A percentile compares a stretch with the other conserved stretches of the same genome.
These are phyloP conservation scores for Geoglossum glabrum DNA, from an alignment of 495 filamentous ascomycete genomes.

Conservation along the genomic window DNA sequence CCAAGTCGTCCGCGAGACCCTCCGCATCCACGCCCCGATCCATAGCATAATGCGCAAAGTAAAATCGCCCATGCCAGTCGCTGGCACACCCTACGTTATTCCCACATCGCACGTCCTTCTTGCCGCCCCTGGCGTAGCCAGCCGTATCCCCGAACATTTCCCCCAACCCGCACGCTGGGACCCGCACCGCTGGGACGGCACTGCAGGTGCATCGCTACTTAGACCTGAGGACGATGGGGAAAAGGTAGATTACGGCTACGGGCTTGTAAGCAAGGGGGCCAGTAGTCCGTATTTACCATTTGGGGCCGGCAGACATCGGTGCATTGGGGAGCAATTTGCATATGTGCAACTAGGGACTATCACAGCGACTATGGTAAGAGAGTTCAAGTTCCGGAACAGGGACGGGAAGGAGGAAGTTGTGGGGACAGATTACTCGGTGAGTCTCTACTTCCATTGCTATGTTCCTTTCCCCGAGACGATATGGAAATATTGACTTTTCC, in stretches of 20 bases:
- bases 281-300: slow-evolving; percentile 82
- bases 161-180: slow-evolving; percentile 66
- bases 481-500: background rate
- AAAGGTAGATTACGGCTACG: slow-evolving; percentile 76
- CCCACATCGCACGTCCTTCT: slow-evolving; percentile 28
- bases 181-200: slow-evolving; percentile 62
- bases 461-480: background rate
- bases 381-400: slow-evolving; percentile 53
- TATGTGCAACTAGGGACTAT: slow-evolving; percentile 82
- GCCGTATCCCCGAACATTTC: slow-evolving; percentile 52
- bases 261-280: slow-evolving; percentile 74
- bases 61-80: slow-evolving; percentile 34
- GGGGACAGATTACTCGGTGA: slow-evolving; percentile 57
- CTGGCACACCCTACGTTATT: slow-evolving; percentile 26
- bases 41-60: slow-evolving; percentile 42
- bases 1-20: slow-evolving; percentile 39
- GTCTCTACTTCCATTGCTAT: background rate
- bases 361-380: slow-evolving; percentile 52
- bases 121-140: slow-evolving; percentile 38
- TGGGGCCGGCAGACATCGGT: slow-evolving; percentile 80
- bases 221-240: slow-evolving; percentile 26
- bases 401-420: slow-evolving; percentile 48
- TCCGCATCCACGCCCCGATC: slow-evolving; percentile 43
- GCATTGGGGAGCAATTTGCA: slow-evolving; percentile 94
- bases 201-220: slow-evolving; percentile 22